Conservation (phyloP, 2,329 filamentous ascomycete genomes). For the Penicillium vulpinum region DNA sequence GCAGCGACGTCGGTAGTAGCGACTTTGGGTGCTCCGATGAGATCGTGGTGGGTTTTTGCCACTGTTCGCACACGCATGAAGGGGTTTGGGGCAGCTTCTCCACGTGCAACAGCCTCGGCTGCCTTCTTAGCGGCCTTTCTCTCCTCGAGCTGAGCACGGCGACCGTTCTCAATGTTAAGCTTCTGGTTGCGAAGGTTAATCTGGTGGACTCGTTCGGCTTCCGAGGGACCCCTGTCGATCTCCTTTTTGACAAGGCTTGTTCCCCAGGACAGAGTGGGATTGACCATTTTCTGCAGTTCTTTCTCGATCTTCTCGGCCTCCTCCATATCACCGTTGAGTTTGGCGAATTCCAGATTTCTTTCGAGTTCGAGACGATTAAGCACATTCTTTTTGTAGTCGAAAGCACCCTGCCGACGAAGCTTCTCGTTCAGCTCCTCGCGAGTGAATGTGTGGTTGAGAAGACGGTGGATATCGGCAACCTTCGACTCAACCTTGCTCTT, state of each 20-base stretch:
- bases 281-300: conserved; percentile 48
- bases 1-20: conserved; percentile 31
- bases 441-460: conserved; percentile 79
- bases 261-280: conserved; percentile 71
- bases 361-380: conserved; percentile 68
- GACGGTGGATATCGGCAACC: conserved; percentile 73
- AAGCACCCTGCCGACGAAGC: conserved; percentile 67
- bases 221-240: conserved; percentile 52
- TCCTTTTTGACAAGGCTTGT: conserved; percentile 63
- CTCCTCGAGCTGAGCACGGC: conserved; percentile 84
- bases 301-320: conserved; percentile 50
- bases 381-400: conserved; percentile 66
- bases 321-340: conserved; percentile 63
- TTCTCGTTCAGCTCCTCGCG: conserved; percentile 79
- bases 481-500: conserved; percentile 68
- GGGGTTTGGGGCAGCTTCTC: conserved; percentile 58
- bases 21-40: conserved; percentile 37
- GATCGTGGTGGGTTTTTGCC: conserved; percentile 68
- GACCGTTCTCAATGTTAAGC: conserved; percentile 84
- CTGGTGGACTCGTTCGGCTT: conserved; percentile 79
- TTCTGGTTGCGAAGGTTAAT: conserved; percentile 83
- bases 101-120: conserved; percentile 62
- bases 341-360: conserved; percentile 66
- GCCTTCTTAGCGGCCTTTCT: conserved; percentile 62
- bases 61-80: conserved; percentile 65